These are phyloP conservation scores for Sungouiozyma ichnusensis DNA, from an alignment of 805 yeast genomes.

Conservation along the genomic window DNA sequence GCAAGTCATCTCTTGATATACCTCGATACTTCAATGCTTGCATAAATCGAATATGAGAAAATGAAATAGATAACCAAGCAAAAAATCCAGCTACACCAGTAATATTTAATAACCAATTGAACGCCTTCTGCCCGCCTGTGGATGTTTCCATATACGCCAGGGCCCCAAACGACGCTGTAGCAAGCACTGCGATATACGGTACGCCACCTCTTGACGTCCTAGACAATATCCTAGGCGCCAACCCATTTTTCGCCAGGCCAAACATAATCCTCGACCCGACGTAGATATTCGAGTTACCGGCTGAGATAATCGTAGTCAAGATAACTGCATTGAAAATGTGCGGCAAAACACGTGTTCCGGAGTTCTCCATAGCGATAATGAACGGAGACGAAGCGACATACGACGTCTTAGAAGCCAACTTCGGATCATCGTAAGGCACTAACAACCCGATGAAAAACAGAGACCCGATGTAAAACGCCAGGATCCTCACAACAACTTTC, in stretches of 20 bases:
- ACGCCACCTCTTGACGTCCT: conserved; percentile 48
- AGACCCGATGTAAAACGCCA: conserved; percentile 54
- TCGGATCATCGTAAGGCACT: conserved; percentile 59
- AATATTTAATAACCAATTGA: conserved; percentile 64
- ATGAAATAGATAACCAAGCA: conserved; percentile 58
- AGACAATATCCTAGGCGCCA: conserved; percentile 46
- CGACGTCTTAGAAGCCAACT: conserved; percentile 29
- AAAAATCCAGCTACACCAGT: conserved; percentile 71
- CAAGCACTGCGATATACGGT: conserved; percentile 46
- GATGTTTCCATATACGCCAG: conserved; percentile 52
- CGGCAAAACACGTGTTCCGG: conserved; percentile 58
- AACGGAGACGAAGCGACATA: conserved; percentile 57
- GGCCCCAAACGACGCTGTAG: conserved; percentile 52
- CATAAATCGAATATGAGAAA: conserved; percentile 63
- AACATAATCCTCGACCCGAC: conserved; percentile 60
- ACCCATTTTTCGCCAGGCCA: conserved; percentile 49
- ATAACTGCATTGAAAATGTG: conserved; percentile 65
- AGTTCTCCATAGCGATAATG: conserved; percentile 57
- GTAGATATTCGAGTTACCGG: conserved; percentile 68
- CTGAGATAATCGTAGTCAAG: conserved; percentile 57
- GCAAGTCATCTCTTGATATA: conserved; percentile 56
- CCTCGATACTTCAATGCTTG: conserved; percentile 49
- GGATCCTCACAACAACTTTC: conserved; percentile 56
- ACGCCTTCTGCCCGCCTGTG: conserved; percentile 44
- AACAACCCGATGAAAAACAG: conserved; percentile 59